Conservation (phyloP, 192 early-diverging fungal genomes). For the Coemansia asiatica region DNA sequence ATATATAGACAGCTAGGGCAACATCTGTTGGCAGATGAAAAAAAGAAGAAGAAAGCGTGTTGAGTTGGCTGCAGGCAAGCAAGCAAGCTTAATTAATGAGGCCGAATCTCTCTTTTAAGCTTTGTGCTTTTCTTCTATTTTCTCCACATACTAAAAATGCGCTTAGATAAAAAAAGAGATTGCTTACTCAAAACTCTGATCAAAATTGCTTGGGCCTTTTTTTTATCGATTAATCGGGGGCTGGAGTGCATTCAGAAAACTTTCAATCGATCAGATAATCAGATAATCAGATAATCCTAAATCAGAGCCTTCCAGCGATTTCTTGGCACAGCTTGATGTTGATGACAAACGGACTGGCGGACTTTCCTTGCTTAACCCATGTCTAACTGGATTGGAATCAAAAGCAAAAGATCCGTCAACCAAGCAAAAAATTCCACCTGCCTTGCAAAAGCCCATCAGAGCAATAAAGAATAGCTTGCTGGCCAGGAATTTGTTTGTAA, state of each 20-base stretch:
- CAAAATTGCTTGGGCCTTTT: background rate
- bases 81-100: too few species aligned
- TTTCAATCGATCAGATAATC: background rate
- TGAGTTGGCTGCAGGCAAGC: too few species aligned
- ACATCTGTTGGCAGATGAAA: too few species aligned
- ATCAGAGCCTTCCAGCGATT: background rate
- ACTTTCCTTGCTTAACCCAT: background rate
- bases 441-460: background rate
- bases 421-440: slow-evolving; percentile 1
- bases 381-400: background rate
- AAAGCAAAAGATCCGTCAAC: background rate
- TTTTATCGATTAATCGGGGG: background rate
- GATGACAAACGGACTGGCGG: too few species aligned
- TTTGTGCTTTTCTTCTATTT: too few species aligned
- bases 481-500: too few species aligned
- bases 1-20: too few species aligned
- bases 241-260: background rate
- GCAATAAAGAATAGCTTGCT: background rate
- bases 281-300: background rate
- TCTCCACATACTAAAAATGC: too few species aligned
- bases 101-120: too few species aligned
- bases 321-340: too few species aligned
- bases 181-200: too few species aligned
- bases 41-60: background rate
- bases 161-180: too few species aligned